phyloP scores from a whole-genome alignment of 2,329 filamentous ascomycete species.

The Nigrograna mackinnonii region DNA sequence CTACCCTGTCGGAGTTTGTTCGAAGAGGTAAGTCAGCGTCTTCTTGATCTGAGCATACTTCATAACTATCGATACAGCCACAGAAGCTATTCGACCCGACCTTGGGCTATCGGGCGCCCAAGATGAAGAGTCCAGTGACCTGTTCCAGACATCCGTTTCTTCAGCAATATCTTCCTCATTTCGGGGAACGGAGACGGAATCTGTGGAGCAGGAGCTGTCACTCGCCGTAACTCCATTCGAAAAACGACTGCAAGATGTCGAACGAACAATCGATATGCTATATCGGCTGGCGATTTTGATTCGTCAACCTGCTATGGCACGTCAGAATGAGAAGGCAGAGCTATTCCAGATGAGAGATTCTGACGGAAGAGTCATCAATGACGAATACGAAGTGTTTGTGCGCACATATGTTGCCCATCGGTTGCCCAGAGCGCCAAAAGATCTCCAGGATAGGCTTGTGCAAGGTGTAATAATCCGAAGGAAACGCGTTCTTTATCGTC shows the following conservation, averaged over 20 bases:
- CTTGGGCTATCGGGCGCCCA: too few species aligned
- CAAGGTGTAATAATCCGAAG: slow-evolving; percentile 8
- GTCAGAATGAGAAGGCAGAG: slow-evolving; percentile 10
- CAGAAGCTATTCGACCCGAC: too few species aligned
- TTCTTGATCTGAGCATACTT: too few species aligned
- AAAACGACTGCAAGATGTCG: slow-evolving; percentile 1
- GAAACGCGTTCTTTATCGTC: slow-evolving; percentile 10
- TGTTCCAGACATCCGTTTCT: too few species aligned
- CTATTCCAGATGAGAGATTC: slow-evolving; percentile 6
- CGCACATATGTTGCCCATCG: neutral
- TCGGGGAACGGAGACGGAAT: slow-evolving; percentile 5
- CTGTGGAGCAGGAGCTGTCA: slow-evolving; percentile 1
- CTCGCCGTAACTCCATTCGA: neutral
- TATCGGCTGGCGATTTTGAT: slow-evolving; percentile 11
- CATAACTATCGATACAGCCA: too few species aligned
- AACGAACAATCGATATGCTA: slow-evolving; percentile 8
- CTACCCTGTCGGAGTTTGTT: neutral
- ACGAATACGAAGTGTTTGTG: neutral
- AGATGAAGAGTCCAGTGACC: too few species aligned
- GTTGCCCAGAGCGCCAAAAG: neutral
- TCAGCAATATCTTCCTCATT: slow-evolving; percentile 1
- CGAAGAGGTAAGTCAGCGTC: too few species aligned
- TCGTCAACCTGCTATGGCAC: slow-evolving; percentile 5
- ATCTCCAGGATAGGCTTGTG: slow-evolving; percentile 5
- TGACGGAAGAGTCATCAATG: slow-evolving; percentile 10